phyloP scores from a whole-genome alignment of 169 alveolate species.

The Amoebophrya sp. region DNA sequence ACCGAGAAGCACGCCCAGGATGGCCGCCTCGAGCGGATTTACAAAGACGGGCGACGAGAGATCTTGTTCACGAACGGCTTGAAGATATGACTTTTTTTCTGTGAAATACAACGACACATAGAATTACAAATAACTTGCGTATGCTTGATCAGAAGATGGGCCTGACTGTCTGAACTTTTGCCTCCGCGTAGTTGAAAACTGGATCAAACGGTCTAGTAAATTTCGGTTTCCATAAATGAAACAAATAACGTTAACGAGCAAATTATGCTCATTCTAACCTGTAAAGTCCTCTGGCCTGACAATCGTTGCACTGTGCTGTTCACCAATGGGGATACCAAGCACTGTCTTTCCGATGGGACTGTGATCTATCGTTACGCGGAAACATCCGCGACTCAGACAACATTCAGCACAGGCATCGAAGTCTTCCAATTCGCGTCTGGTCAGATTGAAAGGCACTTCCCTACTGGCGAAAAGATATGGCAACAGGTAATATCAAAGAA shows the following conservation, averaged over 20 bases:
- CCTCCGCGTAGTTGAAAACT: too few relatives aligned
- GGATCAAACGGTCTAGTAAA: too few relatives aligned
- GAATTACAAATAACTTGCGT: too few relatives aligned
- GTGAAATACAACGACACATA: too few relatives aligned
- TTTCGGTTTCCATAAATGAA: too few relatives aligned
- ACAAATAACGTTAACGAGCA: too few relatives aligned
- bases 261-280: too few relatives aligned
- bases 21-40: not conserved
- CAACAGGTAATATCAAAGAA: too few relatives aligned
- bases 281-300: not conserved
- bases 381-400: not conserved
- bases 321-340: constrained; percentile 16
- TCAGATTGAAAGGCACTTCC: not conserved
- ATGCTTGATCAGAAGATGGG: too few relatives aligned
- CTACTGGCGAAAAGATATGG: not conserved
- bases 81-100: too few relatives aligned
- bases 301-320: not conserved
- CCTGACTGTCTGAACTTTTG: too few relatives aligned
- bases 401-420: not conserved
- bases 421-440: not conserved
- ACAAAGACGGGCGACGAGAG: not conserved
- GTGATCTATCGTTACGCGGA: not conserved
- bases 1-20: not conserved
- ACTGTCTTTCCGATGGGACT: not conserved
- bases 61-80: not conserved